Evolutionary conservation across 371 early-diverging fungal species (phyloP).

Genomic region (Actinomortierella ambigua): DNA sequence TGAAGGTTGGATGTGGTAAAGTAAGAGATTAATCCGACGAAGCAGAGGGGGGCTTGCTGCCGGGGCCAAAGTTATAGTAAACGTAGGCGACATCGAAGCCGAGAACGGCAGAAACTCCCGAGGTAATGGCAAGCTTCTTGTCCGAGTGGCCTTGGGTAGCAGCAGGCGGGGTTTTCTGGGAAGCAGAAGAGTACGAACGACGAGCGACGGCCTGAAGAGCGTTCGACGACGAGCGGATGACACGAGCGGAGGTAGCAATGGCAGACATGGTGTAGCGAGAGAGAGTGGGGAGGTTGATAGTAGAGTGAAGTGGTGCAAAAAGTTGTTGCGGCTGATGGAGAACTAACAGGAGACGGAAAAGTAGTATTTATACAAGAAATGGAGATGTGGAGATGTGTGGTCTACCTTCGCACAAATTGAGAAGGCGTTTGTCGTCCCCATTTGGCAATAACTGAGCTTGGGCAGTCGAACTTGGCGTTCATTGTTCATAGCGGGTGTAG

Average conservation of each 20-base stretch:
- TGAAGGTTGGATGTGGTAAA: background rate
- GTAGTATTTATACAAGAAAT: too few relatives aligned
- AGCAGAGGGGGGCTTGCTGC: too few relatives aligned
- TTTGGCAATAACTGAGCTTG: too few relatives aligned
- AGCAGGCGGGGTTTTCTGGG: conserved; percentile 1
- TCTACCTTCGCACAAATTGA: too few relatives aligned
- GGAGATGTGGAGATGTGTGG: too few relatives aligned
- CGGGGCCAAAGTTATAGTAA: conserved; percentile 9
- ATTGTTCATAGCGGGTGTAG: too few relatives aligned
- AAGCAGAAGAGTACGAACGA: conserved; percentile 21
- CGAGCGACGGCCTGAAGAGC: conserved; percentile 17
- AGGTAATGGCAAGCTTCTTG: conserved; percentile 9
- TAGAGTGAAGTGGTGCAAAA: background rate
- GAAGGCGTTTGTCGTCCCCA: too few relatives aligned
- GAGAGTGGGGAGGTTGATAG: background rate
- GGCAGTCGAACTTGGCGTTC: too few relatives aligned
- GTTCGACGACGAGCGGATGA: conserved; percentile 7
- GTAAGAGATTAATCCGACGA: too few relatives aligned
- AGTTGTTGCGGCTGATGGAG: too few relatives aligned
- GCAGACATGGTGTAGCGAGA: conserved; percentile 11
- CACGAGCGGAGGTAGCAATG: conserved; percentile 10
- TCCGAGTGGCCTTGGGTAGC: conserved; percentile 9
- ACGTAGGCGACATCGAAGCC: conserved; percentile 26
- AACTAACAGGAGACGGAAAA: too few relatives aligned
- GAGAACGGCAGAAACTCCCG: conserved; percentile 7